Evolutionary conservation across 306 rosid species (phyloP).

Genomic region (Cucumis sativus): Cucumber_9930_V3 NC_026655.2:1854501-1855000

Average conservation of each 20-base stretch:
- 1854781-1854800: background rate
- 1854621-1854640: background rate
- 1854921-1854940: too few species aligned
- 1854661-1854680: background rate
- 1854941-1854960: too few species aligned
- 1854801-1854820: background rate
- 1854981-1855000: too few species aligned
- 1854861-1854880: too few species aligned
- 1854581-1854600: background rate
- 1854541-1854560: slow-evolving; percentile 34
- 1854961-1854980: too few species aligned
- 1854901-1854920: too few species aligned
- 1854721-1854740: background rate
- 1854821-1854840: background rate
- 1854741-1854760: background rate
- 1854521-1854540: slow-evolving; percentile 68
- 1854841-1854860: too few species aligned
- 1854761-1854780: background rate
- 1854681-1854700: background rate
- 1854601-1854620: background rate
- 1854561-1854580: background rate
- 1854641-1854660: background rate
- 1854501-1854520: slow-evolving; percentile 64
- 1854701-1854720: background rate
- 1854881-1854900: too few species aligned